Conservation (phyloP, 495 filamentous ascomycete species). For the Aspergillus ellipticus region DNA sequence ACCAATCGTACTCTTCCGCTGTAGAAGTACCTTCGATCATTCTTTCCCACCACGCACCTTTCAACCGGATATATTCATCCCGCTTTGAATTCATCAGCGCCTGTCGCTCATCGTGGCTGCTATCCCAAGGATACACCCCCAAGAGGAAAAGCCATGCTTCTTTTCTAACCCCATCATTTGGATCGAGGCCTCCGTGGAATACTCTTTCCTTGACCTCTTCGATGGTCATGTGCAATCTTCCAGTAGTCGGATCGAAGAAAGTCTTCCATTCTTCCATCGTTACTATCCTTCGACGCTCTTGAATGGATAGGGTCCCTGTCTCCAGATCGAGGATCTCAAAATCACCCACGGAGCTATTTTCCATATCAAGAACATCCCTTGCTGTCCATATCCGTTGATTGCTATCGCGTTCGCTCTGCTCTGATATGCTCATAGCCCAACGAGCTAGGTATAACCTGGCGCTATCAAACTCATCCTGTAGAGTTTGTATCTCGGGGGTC, state of each 20-base stretch:
- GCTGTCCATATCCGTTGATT: conserved; percentile 89
- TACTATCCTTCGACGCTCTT: conserved; percentile 71
- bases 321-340: conserved; percentile 92
- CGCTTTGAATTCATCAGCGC: conserved; percentile 78
- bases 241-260: conserved; percentile 74
- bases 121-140: conserved; percentile 88
- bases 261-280: conserved; percentile 80
- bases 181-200: conserved; percentile 89
- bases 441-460: conserved; percentile 88
- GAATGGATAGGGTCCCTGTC: conserved; percentile 61
- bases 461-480: conserved; percentile 96
- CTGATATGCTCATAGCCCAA: conserved; percentile 98
- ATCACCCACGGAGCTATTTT: conserved; percentile 89
- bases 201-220: conserved; percentile 95
- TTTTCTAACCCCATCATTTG: conserved; percentile 87
- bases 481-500: conserved; percentile 90
- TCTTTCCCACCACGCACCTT: conserved; percentile 94
- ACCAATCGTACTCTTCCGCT: conserved; percentile 80
- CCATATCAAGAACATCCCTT: conserved; percentile 86
- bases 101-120: conserved; percentile 72
- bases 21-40: conserved; percentile 77
- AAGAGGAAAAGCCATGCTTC: conserved; percentile 96
- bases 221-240: conserved; percentile 68
- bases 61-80: conserved; percentile 90
- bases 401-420: conserved; percentile 85